phyloP scores from a whole-genome alignment of 2,329 filamentous ascomycete genomes.

The Sclerotinia subarctica region DNA sequence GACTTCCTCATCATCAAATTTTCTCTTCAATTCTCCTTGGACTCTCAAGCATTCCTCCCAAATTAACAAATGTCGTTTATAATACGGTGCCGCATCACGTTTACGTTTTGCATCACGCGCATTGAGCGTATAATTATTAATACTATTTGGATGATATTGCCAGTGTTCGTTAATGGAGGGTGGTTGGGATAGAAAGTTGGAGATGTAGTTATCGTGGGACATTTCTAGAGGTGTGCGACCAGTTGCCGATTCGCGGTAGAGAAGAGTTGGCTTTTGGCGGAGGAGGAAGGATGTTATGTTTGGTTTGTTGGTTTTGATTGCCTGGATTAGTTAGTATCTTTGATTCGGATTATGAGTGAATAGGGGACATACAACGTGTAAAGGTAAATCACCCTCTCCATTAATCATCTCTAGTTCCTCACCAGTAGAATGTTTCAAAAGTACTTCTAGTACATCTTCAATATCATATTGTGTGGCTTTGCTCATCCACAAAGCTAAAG shows the following conservation, averaged over 20 bases:
- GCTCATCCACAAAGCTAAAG: conserved; percentile 58
- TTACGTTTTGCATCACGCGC: not conserved
- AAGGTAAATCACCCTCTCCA: conserved; percentile 60
- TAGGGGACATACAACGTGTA: conserved; percentile 53
- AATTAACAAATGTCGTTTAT: not conserved
- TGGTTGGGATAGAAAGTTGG: conserved; percentile 30
- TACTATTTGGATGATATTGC: conserved; percentile 26
- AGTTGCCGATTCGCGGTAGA: conserved; percentile 71
- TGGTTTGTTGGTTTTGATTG: conserved; percentile 30
- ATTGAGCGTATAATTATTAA: not conserved
- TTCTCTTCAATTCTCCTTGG: conserved; percentile 14
- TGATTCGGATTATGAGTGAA: conserved; percentile 35
- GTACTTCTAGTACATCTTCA: conserved; percentile 41
- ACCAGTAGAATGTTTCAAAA: conserved; percentile 56
- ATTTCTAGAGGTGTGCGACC: conserved; percentile 71
- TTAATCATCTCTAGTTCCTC: conserved; percentile 58
- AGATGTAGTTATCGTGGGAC: conserved; percentile 53
- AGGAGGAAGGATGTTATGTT: conserved; percentile 31
- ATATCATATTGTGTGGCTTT: not conserved
- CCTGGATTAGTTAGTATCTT: conserved; percentile 41
- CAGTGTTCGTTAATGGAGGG: conserved; percentile 28
- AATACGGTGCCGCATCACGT: not conserved
- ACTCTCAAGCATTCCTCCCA: conserved; percentile 20
- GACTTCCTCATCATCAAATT: conserved; percentile 1
- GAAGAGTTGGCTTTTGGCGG: conserved; percentile 39